Conservation (phyloP, 2,329 filamentous ascomycete species). For the Alternaria sp. region DNA sequence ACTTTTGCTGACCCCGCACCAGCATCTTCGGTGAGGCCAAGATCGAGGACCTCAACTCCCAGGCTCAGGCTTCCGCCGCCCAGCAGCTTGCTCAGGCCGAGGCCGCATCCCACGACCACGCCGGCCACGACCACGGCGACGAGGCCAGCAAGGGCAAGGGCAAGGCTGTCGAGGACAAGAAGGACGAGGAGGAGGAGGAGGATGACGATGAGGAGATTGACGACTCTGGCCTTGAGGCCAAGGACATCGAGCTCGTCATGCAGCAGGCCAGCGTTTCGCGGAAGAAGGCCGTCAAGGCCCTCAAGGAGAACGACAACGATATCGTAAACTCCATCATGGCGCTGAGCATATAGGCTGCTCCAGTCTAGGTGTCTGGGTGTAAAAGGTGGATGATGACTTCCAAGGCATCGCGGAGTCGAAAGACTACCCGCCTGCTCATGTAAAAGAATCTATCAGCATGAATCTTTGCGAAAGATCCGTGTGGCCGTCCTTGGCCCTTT, state of each 20-base stretch:
- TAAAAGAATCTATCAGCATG: conserved; percentile 40
- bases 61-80: conserved; percentile 93
- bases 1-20: conserved; percentile 37
- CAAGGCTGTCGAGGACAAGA: conserved; percentile 70
- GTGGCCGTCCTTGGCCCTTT: not conserved
- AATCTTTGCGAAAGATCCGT: conserved; percentile 18
- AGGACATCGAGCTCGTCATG: conserved; percentile 99
- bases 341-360: conserved; percentile 64
- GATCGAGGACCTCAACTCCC: conserved; percentile 99
- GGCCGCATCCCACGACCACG: conserved; percentile 70
- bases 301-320: conserved; percentile 99
- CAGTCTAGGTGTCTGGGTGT: conserved; percentile 17
- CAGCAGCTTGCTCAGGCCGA: conserved; percentile 88
- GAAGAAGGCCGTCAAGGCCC: conserved; percentile 98
- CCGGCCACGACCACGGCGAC: conserved; percentile 76
- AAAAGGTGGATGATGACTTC: conserved; percentile 25
- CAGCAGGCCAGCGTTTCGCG: conserved; percentile 94
- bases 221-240: conserved; percentile 91
- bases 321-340: conserved; percentile 99
- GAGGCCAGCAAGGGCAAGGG: conserved; percentile 71
- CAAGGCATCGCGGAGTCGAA: conserved; percentile 23
- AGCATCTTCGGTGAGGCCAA: conserved; percentile 99
- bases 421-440: conserved; percentile 24
- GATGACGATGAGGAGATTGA: conserved; percentile 95
- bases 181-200: conserved; percentile 62